Base-by-base conservation (phyloP, 202 grass and related monocot genomes). In the Musa balbisiana region DNA sequence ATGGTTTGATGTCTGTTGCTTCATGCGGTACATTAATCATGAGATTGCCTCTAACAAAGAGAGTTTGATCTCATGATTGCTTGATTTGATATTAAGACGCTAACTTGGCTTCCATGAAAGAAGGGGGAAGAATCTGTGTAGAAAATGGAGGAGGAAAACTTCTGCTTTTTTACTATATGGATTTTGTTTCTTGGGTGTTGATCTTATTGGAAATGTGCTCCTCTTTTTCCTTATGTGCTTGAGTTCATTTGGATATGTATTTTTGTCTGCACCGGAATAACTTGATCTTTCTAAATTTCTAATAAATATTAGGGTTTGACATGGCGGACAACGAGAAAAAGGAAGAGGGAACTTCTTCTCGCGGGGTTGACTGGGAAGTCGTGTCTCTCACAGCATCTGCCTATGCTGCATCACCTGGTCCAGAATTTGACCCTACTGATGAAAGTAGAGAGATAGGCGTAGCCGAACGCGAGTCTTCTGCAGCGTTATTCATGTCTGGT, bases 301-400 rank as follows among this genome's bases (percentile, higher is more conserved):
- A 60, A 8, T 60, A 19, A 65, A 49, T 84, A 2, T 49, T 60
- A 87, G 82, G 50, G 71, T 49, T 23, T 16, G 55, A 21, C 52
- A 91, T 91, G 85, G 78, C 89, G 76, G 85, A 91, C 74, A 79
- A 55, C 3, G 83, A 87, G 50, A 85, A 81, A 56, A 80, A 83
- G 74, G 74, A 13, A 11, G 85, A 83, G 9, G 80, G 56, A 60
- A 60, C 71, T 17, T 68, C 67, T 1, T n/a, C 79, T 54, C 82
- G 83, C 1, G 89, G 87, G 2, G 86, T 75, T 0, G 93, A 96
- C 13, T 96, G 93, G 93, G 90, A 96, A 72, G 86, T 96, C 50
- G 93, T 96, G 56, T 80, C 85, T 0, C 93, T 96, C 51, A 92
- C 93, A 22, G 81, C 78, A 21, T 96, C 90, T 15, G 75, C 87